Evolutionary conservation across 1,284 basidiomycete species (phyloP).

Genomic region (Puccinia polysora): DNA sequence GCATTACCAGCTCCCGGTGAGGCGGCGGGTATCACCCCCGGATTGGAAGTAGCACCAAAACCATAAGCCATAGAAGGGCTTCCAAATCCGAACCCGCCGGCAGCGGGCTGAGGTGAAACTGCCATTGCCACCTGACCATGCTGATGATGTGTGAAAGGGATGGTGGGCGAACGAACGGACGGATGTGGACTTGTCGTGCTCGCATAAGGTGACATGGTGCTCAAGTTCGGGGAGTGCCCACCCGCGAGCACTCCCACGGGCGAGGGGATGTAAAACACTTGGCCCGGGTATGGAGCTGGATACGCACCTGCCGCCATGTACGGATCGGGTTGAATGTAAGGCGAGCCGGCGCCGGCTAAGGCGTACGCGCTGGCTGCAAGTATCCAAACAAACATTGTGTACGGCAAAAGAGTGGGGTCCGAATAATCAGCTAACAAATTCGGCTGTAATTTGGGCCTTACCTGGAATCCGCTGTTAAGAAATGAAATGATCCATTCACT

Average conservation of each 20-base stretch:
- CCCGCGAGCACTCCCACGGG: conserved; percentile 37
- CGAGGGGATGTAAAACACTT: conserved; percentile 42
- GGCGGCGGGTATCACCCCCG: background rate
- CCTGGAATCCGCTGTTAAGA: background rate
- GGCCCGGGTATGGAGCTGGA: conserved; percentile 29
- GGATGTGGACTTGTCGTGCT: conserved; percentile 31
- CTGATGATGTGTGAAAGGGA: conserved; percentile 34
- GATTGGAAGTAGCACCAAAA: conserved; percentile 2
- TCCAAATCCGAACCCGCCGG: conserved; percentile 29
- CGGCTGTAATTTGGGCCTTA: too few species aligned
- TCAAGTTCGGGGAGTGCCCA: conserved; percentile 28
- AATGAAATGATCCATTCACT: background rate
- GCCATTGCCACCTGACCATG: conserved; percentile 36
- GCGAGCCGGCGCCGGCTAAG: conserved; percentile 33
- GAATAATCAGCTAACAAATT: too few species aligned
- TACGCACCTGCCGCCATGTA: conserved; percentile 34
- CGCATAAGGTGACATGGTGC: conserved; percentile 27
- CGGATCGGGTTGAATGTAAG: conserved; percentile 40
- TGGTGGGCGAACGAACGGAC: conserved; percentile 22
- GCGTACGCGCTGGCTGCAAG: conserved; percentile 31
- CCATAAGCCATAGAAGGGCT: conserved; percentile 43
- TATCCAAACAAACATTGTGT: background rate
- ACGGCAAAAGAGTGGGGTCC: background rate
- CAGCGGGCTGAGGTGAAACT: conserved; percentile 33
- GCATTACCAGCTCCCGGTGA: conserved; percentile 2